Evolutionary conservation across 106 monocot species (phyloP), one percentile per base, ranked within the genome.

Genomic region (Dioscorea alata): DNA sequence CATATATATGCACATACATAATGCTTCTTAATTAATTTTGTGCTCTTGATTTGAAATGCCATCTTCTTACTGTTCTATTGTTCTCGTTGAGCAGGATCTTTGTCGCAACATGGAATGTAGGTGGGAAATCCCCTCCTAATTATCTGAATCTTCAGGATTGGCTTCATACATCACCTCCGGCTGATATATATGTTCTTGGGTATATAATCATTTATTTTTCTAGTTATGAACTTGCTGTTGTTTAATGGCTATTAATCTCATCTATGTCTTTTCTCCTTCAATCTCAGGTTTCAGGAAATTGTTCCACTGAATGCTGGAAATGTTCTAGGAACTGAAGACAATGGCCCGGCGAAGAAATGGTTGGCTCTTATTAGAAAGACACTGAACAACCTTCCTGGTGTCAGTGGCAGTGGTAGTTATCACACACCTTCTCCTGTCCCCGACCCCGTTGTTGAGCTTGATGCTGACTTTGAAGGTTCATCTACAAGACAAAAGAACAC

Each of bases 61-160:
- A 59, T 6, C 20, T 54, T 54, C 54, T 5, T 19, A 54, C 15
- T 54, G 15, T 5, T 54, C 19, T 54, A 13, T 54, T 9, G 10
- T 50, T 23, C 4, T 61, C 70, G 57, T 48, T 68, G 69, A 71
- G 50, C 70, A 92, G 92, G 73, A 67, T 92, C 59, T 92, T 92
- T 75, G 85, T 80, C 74, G 77, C 88, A 28, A 92, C 92, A 75
- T 92, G 92, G 92, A 92, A 92, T 85, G 92, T 92, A 57, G 92
- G 92, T 53, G 92, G 92, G 25, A 92, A 78, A 76, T 80, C 82
- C 16, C 92, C 92, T 22, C 82, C 82, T 49, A 78, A 58, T 71
- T 49, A 75, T 68, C 71, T 88, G 79, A 88, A 76, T 65, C 73
- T 92, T 65, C 88, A 92, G 13, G 92, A 92, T 52, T 92, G 92